Base-by-base conservation (phyloP, 768 basidiomycete species). In the Chalciporus chontae region DNA sequence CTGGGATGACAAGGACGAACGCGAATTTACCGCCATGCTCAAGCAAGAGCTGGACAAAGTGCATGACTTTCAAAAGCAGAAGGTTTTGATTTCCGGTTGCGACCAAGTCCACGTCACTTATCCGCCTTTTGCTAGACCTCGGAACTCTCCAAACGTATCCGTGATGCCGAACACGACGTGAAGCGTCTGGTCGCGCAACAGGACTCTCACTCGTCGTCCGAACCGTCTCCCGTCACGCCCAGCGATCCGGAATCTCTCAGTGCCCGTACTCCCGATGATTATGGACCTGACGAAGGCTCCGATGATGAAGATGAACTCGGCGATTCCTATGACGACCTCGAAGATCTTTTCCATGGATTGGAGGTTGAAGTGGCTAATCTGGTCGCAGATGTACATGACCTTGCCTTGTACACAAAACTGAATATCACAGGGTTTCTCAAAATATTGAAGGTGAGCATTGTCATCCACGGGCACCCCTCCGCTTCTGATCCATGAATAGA, bases 401-500 rank as follows among this genome's bases (percentile, higher is more conserved):
- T 94, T 36, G 93, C 94, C 1, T 74, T 97, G 26, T 89, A 94
- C 66, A 94, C 95, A 3, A 98, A 98, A 66, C 80, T 98, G 47
- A 98, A 98, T 67, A 94, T 97, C 62, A 97, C 96, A 1, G 96
- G 96, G 9, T 99, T 99, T 67, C 88, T 97, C 78, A 99, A 99
- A 73, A 97, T 97, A 53, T 75, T 97, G 53, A 97, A 98, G 79
- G 89, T 87, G 52, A 41, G 68, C 67, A 11, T 41, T 21, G 2
- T 41, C 45, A 2, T 48, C 27, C 21, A 26, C 14, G 26, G 15
- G 37, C 42, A 31, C 43, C 6, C 36, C 37, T 48, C 41, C 18
- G 4, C 31, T 41, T 43, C 53, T 57, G 26, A 65, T 3, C 14
- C 24, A 24, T 36, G 40, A 40, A 24, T 54, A 92, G 88, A 97